These are phyloP conservation scores for Colletotrichum sp. DNA, from an alignment of 2,329 filamentous ascomycete species.

Conservation along the genomic window DNA sequence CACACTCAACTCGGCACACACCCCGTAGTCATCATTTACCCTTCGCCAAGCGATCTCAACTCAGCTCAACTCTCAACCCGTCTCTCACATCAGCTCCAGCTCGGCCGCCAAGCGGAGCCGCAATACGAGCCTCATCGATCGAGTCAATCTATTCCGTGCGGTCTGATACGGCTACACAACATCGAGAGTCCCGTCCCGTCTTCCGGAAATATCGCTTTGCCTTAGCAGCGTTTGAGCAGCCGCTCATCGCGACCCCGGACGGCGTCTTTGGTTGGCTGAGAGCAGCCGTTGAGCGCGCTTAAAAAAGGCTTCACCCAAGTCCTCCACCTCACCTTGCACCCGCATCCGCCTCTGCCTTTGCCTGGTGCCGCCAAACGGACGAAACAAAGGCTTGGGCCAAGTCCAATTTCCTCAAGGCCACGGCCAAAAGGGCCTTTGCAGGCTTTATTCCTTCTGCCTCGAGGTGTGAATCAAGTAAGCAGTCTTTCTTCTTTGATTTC, in stretches of 20 bases:
- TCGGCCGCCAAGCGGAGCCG: background rate
- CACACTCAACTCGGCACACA: background rate
- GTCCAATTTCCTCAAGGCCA: slow-evolving; percentile 16
- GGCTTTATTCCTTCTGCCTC: background rate
- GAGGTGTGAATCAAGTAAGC: slow-evolving; percentile 21
- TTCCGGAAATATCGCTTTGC: slow-evolving; percentile 17
- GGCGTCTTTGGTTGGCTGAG: slow-evolving; percentile 23
- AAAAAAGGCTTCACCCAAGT: slow-evolving; percentile 9
- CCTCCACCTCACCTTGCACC: background rate
- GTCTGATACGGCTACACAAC: background rate
- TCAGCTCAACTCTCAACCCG: background rate
- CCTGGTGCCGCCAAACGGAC: slow-evolving; percentile 14
- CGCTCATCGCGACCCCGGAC: slow-evolving; percentile 22
- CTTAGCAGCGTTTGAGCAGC: slow-evolving; percentile 24
- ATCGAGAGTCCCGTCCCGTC: background rate
- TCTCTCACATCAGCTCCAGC: background rate
- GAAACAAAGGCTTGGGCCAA: slow-evolving; percentile 6
- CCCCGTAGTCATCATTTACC: background rate
- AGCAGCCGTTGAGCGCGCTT: slow-evolving; percentile 21
- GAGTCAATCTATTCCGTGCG: background rate
- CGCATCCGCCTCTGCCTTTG: background rate
- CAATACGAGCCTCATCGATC: background rate
- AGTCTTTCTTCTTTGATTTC: background rate
- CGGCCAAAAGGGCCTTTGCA: slow-evolving; percentile 10
- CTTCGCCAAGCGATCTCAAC: slow-evolving; percentile 5